A percentile compares a stretch with the other conserved stretches of the same genome.
phyloP scores from a whole-genome alignment of 2,329 filamentous ascomycete species.

The Nemania serpens region DNA sequence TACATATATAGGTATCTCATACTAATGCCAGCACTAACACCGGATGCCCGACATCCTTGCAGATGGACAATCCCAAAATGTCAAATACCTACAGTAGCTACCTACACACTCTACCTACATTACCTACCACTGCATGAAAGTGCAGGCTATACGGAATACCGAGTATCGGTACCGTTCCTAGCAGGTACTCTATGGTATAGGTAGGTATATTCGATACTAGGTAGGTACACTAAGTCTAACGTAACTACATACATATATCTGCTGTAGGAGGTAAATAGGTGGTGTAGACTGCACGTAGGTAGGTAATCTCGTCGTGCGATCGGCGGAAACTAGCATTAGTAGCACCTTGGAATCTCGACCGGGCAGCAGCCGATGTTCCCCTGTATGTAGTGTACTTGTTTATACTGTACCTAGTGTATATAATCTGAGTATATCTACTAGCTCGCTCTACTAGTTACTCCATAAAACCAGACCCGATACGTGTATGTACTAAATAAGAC shows the following conservation, averaged over 20 bases:
- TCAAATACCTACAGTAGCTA: constrained; percentile 7
- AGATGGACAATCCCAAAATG: constrained; percentile 5
- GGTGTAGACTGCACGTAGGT: not conserved
- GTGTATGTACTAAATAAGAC: not conserved
- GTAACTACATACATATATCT: not conserved
- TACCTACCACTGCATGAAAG: not conserved
- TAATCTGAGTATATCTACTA: too few species aligned
- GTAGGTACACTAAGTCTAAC: too few species aligned
- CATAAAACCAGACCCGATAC: not conserved
- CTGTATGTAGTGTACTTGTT: constrained; percentile 20
- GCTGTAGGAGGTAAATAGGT: not conserved
- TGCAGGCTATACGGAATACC: not conserved
- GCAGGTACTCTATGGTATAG: too few species aligned
- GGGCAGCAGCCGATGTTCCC: constrained; percentile 29
- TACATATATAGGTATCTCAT: not conserved
- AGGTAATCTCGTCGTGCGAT: constrained; percentile 27
- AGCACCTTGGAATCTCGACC: constrained; percentile 24
- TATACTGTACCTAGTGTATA: too few species aligned
- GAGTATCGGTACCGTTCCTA: too few species aligned
- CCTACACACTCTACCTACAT: not conserved
- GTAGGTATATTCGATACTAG: too few species aligned
- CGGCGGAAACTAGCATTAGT: constrained; percentile 30
- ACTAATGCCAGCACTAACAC: not conserved
- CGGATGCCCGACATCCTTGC: not conserved
- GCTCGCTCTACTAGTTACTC: not conserved